Base-by-base conservation (phyloP, 257 asterid species). In the Ballota nigra region DNA sequence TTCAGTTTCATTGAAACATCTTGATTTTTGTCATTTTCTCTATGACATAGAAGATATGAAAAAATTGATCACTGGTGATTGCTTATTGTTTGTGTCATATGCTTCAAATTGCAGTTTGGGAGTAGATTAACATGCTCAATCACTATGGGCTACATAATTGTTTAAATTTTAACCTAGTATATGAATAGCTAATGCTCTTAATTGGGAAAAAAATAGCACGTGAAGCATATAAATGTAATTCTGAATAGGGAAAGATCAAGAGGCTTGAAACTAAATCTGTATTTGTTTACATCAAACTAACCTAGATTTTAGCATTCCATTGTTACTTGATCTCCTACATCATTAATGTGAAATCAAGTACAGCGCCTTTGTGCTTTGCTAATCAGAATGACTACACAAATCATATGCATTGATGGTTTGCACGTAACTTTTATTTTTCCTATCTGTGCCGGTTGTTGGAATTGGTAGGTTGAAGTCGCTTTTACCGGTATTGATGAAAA, bases 391-490 rank as follows among this genome's bases (percentile, higher is more conserved):
- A 12, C 55, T n/a, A 61, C 13, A 43, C 55, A 53, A 49, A 26
- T 62, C 28, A 29, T 69, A 26, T 52, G 43, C 40, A 26, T 47
- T 33, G 52, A 73, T 71, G 22, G 19, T 72, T 57, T 2, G 2
- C 43, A 9, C 12, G 43, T 7, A 36, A 36, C 8, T 36, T 36
- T 36, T 8, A 36, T 36, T 36, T 8, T 36, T 36, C 10, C 43
- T 36, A 6, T 34, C 43, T 36, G 43, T 36, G 43, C 43, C 3
- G 43, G 43, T 12, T 36, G 43, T 36, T 36, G 28, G 16, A 26
- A 47, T 59, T 80, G 81, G 72, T 91, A 94, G 98, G 94, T 95
- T 71, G 99, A 95, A 80, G 99, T 95, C 79, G 97, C 88, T 23
- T 87, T 92, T 81, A 82, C 92, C 43, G 98, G 96, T 29, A 77